Evolutionary conservation across 192 early-diverging fungal genomes (phyloP).

Genomic region (Backusella mclennaniae): DNA sequence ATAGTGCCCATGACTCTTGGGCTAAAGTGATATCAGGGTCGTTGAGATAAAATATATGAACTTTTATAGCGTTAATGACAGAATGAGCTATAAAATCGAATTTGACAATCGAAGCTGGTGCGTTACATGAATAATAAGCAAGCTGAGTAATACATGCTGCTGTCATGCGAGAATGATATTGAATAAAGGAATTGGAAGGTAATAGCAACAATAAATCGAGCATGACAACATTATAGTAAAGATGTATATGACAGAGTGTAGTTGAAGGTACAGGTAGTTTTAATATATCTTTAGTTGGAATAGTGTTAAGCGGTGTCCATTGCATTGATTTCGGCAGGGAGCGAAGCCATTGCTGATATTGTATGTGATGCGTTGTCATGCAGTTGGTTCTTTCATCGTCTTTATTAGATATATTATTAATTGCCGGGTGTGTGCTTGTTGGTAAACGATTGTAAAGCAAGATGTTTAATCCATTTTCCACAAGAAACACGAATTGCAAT

Average conservation of each 20-base stretch:
- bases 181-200: neutral
- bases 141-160: constrained; percentile 12
- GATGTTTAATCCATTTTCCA: constrained; percentile 7
- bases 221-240: neutral
- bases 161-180: neutral
- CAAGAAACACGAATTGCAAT: neutral
- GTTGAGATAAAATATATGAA: constrained; percentile 5
- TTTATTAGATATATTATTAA: neutral
- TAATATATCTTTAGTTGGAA: neutral
- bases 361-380: neutral
- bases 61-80: constrained; percentile 2
- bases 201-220: neutral
- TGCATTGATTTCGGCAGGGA: neutral
- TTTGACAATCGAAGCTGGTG: constrained; percentile 1
- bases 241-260: neutral
- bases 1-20: constrained; percentile 13
- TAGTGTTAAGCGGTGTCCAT: constrained; percentile 2
- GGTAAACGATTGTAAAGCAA: neutral
- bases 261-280: neutral
- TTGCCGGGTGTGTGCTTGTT: neutral
- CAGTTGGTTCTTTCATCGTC: neutral
- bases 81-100: constrained; percentile 12
- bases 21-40: neutral
- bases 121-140: constrained; percentile 9
- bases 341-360: neutral